Conservation (phyloP, 2,329 filamentous ascomycete species). For the Colletotrichum graminicola region DNA sequence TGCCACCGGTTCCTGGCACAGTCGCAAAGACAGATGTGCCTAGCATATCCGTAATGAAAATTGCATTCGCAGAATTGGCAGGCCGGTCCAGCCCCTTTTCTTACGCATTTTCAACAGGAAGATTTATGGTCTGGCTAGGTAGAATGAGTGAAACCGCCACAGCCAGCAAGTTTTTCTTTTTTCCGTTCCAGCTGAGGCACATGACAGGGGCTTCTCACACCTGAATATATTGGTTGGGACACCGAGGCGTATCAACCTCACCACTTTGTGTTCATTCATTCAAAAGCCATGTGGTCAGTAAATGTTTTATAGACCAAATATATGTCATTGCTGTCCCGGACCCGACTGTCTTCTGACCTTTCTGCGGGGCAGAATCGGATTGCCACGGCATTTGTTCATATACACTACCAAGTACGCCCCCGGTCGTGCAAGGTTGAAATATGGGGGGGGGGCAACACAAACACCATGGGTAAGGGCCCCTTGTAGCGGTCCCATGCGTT, state of each 20-base stretch:
- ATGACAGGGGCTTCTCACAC: neutral
- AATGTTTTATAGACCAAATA: neutral
- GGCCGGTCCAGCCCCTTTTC: neutral
- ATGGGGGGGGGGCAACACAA: neutral
- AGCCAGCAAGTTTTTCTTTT: neutral
- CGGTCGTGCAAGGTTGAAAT: neutral
- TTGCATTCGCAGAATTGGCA: neutral
- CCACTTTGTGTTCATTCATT: neutral
- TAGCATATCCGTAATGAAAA: neutral
- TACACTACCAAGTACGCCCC: too few relatives aligned
- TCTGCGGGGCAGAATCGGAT: neutral
- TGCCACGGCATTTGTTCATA: neutral
- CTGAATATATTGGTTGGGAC: too few relatives aligned
- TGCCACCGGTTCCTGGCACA: neutral
- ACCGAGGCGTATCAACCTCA: neutral
- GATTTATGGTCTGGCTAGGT: too few relatives aligned
- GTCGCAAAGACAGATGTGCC: neutral
- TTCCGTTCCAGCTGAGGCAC: neutral
- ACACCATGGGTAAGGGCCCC: too few relatives aligned
- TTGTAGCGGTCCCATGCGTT: neutral
- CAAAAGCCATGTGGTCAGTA: neutral
- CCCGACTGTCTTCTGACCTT: neutral
- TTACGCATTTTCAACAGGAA: neutral
- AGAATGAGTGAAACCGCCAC: neutral
- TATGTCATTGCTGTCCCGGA: neutral